Base-by-base conservation (phyloP, 352 stramenopile genomes). In the Albugo laibachii region DNA sequence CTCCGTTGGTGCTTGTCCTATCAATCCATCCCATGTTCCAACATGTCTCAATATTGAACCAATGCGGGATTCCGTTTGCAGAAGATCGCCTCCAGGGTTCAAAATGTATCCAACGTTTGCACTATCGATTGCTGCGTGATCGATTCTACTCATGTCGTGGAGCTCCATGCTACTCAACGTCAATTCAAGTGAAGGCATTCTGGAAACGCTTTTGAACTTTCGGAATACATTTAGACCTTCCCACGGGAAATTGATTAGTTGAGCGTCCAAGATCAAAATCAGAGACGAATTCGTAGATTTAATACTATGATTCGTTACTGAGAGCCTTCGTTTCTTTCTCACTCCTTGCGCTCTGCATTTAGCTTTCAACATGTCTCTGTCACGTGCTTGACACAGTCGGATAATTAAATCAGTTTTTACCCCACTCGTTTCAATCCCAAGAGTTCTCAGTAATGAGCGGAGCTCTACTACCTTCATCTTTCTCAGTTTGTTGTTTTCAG, bases 211-310 rank as follows among this genome's bases (percentile, higher is more conserved):
- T 5, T 51, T 47, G 14, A 54, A 64, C 21, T 48, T 41, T 3
- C 38, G 27, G 37, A 89, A 58, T 3, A 83, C 51, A 24, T 78
- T 67, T 15, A 92, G 50, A 0, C 60, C 75, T 76, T 92, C 78
- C 75, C 75, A 92, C 6, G 78, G 75, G 55, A 92, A 83, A 40
- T 76, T 65, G 39, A 83, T 65, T 13, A 88, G 43, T 15, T 61
- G 54, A 16, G 71, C 57, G 50, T 80, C 66, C 27, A 86, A 61
- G 6, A 87, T 62, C 31, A 89, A 49, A 46, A 87, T 80, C 4
- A 61, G 16, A 52, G 43, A 13, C 47, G 52, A 3, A 34, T 8
- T 6, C 13, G 6, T 36, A 19, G 1, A 6, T 4, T 1, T 45
- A 14, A 15, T 11, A 31, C 37, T 15, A 19, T 36, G 13, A 1